Evolutionary conservation across 2,329 filamentous ascomycete genomes (phyloP).

Genomic region (Coleophoma cylindrospora): DNA sequence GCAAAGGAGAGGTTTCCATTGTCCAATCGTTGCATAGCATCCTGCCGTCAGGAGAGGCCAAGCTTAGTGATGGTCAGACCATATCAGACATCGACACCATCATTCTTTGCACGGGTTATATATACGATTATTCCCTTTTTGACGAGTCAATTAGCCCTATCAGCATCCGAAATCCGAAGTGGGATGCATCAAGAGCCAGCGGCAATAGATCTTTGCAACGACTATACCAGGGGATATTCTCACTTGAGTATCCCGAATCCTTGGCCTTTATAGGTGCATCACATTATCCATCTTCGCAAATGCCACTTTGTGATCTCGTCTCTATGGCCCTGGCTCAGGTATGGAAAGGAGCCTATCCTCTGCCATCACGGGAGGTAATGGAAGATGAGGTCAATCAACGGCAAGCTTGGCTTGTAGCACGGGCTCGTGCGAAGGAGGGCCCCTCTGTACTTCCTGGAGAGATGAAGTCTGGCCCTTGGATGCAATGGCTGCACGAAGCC

Average conservation of each 20-base stretch:
- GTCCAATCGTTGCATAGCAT: no score
- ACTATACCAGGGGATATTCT: constrained; percentile 40
- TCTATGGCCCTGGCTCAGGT: constrained; percentile 40
- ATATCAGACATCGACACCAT: constrained; percentile 26
- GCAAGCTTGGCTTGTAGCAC: constrained; percentile 24
- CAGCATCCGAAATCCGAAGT: neutral
- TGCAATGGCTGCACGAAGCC: constrained; percentile 13
- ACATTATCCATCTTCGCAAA: constrained; percentile 30
- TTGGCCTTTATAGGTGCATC: constrained; percentile 37
- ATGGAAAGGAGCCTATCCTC: constrained; percentile 31
- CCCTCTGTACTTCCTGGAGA: constrained; percentile 28
- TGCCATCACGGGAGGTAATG: constrained; percentile 34
- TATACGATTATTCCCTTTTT: constrained; percentile 20
- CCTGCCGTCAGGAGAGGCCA: no score
- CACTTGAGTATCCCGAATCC: constrained; percentile 34
- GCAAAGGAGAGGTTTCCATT: no score
- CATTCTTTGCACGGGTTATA: constrained; percentile 31
- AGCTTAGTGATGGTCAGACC: constrained; percentile 17
- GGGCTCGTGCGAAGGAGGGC: constrained; percentile 32
- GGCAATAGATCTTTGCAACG: constrained; percentile 27
- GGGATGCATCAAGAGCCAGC: constrained; percentile 13
- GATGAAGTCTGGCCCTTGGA: constrained; percentile 28
- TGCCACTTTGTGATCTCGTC: constrained; percentile 35
- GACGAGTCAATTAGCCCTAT: neutral
- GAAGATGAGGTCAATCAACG: constrained; percentile 26